phyloP scores from a whole-genome alignment of 768 basidiomycete species.

The Hemileccinum rubropunctum region DNA sequence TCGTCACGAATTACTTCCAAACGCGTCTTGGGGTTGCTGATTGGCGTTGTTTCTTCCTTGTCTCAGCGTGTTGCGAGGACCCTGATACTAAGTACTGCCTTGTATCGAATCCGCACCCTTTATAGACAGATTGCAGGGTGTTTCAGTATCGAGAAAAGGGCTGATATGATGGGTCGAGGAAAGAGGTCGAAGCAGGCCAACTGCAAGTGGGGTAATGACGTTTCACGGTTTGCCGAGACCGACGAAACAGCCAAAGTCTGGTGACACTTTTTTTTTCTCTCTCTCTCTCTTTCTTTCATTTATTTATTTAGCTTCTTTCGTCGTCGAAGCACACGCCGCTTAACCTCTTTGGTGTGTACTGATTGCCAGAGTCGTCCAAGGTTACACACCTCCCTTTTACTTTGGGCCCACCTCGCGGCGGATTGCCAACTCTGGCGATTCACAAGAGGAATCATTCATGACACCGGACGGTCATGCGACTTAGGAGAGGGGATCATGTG shows the following conservation, averaged over 20 bases:
- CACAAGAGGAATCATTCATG: background rate
- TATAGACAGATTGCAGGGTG: conserved; percentile 4
- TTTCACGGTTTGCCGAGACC: conserved; percentile 18
- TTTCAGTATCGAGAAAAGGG: background rate
- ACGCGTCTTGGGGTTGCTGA: conserved; percentile 3
- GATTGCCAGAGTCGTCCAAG: conserved; percentile 4
- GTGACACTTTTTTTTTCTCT: background rate
- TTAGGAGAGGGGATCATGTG: no score
- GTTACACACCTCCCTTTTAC: conserved; percentile 9
- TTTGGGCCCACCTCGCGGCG: background rate
- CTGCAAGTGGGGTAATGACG: background rate
- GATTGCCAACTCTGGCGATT: conserved; percentile 7
- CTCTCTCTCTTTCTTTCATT: background rate
- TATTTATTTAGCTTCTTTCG: background rate
- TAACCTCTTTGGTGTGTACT: no score
- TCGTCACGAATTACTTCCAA: conserved; percentile 11
- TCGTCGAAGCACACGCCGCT: background rate
- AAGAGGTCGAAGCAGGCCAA: background rate
- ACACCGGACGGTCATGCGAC: background rate
- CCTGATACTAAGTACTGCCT: conserved; percentile 4
- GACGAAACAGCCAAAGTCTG: background rate
- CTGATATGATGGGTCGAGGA: background rate
- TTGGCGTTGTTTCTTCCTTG: conserved; percentile 13
- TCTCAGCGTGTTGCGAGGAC: conserved; percentile 14
- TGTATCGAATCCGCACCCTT: conserved; percentile 3